Evolutionary conservation across 2,329 filamentous ascomycete species (phyloP), one percentile per base, ranked within the genome.

Genomic region (Penicillium corylophilum): DNA sequence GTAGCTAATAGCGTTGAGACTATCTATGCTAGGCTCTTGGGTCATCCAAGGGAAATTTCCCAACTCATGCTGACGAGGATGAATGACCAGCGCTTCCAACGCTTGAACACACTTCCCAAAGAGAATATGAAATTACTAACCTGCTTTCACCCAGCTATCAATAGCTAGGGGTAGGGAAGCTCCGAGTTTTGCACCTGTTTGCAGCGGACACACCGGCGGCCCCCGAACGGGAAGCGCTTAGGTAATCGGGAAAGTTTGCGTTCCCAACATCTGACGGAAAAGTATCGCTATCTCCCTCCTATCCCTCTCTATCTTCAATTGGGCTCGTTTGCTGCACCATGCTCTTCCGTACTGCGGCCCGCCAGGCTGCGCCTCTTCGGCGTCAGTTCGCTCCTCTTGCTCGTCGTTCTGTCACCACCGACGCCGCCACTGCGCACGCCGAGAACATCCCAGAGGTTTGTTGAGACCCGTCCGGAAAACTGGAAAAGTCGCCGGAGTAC

Each of bases 371-470:
- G 72, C 81, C 84, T 68, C 71, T 87, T 74, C 73, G 73, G 64
- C 73, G 73, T 61, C 73, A 73, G 61, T 72, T 74, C 57, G 72
- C 75, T 61, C 71, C 77, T 54, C 55, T 77, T 59, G 77, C 80
- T 64, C 79, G 84, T 72, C 85, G 93, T 73, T 84, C 84, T 65
- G 94, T 99, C 70, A 99, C 94, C 64, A 97, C 94, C 63, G 88
- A 97, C 77, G 94, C 94, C 62, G 94, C 94, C 63, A 93, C 89
- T 68, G 86, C 91, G 67, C 90, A 95, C 74, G 86, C 91, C 67
- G 90, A 93, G 74, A 89, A 89, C 80, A 81, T 89, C 59, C 86
- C 86, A 51, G 73, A 81, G 72, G 86, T 88, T 79, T 64, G 81
- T 67, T 63, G 56, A 62, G 78, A 82, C 61, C 79, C 53, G 43